phyloP scores from a whole-genome alignment of 441 rosid genomes.

The Brassica balearica region DNA sequence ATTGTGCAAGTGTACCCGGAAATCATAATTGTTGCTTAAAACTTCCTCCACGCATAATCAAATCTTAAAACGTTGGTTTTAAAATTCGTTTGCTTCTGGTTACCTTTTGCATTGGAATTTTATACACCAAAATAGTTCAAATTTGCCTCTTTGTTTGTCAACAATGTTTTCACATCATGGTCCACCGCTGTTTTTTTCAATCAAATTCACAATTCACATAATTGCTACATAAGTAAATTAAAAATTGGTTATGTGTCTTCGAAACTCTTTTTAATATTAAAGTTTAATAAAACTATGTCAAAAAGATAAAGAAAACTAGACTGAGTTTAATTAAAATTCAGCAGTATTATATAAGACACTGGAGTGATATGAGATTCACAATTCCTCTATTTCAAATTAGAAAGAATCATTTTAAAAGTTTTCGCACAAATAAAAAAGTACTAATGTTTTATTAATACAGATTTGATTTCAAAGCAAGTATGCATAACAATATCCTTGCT shows the following conservation, averaged over 20 bases:
- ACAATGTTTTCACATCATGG: background rate
- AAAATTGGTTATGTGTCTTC: background rate
- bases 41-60: background rate
- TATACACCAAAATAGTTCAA: background rate
- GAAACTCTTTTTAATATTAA: background rate
- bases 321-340: background rate
- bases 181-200: background rate
- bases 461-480: background rate
- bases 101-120: background rate
- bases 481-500: background rate
- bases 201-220: background rate
- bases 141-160: background rate
- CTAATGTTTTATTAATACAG: background rate
- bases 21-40: conserved; percentile 31
- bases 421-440: background rate
- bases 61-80: background rate
- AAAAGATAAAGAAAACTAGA: background rate
- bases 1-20: conserved; percentile 8
- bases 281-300: too few species aligned
- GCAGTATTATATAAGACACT: background rate
- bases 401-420: background rate
- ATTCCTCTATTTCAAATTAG: background rate
- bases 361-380: background rate
- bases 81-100: background rate
- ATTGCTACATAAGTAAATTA: background rate